A percentile compares a stretch with the other conserved stretches of the same genome.
Conservation (phyloP, 2,329 filamentous ascomycete genomes). For the Fusarium floridanum region DNA sequence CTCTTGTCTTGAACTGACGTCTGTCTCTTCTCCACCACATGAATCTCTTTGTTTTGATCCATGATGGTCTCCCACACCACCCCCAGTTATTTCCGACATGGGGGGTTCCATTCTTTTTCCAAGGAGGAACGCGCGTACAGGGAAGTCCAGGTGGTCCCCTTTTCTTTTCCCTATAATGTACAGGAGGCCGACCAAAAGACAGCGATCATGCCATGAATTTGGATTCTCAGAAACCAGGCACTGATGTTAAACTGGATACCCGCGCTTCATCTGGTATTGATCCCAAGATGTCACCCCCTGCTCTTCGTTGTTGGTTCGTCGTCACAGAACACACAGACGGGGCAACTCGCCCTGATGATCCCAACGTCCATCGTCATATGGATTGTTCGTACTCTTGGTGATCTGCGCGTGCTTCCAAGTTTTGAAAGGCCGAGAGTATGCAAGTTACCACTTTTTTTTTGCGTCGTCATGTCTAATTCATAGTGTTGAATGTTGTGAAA, state of each 20-base stretch:
- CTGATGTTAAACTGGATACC: background rate
- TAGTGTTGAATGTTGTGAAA: background rate
- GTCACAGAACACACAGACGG: background rate
- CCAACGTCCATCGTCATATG: slow-evolving; percentile 20
- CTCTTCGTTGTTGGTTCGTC: background rate
- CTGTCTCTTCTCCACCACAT: slow-evolving; percentile 2
- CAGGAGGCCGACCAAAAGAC: background rate
- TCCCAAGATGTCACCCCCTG: background rate
- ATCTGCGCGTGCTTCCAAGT: slow-evolving; percentile 13
- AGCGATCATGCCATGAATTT: background rate
- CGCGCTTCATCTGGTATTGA: background rate
- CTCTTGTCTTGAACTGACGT: slow-evolving; percentile 5
- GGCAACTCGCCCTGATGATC: slow-evolving; percentile 27
- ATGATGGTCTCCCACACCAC: slow-evolving; percentile 7
- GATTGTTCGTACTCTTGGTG: slow-evolving; percentile 1
- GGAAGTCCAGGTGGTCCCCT: background rate
- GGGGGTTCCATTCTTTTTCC: slow-evolving; percentile 15
- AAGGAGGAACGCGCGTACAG: slow-evolving; percentile 34
- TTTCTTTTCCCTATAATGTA: background rate
- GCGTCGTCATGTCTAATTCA: background rate
- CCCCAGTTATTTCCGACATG: slow-evolving; percentile 36
- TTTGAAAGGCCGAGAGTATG: slow-evolving; percentile 10
- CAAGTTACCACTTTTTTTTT: background rate
- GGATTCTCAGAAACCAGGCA: background rate
- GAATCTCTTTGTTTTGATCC: slow-evolving; percentile 1